Conservation (phyloP, 2,329 filamentous ascomycete species). For the Exophiala mesophila region DNA sequence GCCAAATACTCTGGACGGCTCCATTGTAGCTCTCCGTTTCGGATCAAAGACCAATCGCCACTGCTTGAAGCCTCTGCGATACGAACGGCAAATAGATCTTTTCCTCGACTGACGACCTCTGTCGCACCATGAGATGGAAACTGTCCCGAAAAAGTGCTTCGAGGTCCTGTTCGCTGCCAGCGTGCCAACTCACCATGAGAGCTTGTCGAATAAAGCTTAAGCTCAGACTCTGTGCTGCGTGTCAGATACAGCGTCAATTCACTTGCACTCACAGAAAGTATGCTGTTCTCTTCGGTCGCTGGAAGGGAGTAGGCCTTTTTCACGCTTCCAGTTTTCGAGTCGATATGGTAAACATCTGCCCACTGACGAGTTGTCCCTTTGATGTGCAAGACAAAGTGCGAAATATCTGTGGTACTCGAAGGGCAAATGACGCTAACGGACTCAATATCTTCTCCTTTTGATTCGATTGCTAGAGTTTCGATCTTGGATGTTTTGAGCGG, state of each 20-base stretch:
- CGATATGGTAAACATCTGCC: conserved; percentile 80
- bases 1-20: conserved; percentile 74
- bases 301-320: conserved; percentile 78
- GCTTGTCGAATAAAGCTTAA: conserved; percentile 67
- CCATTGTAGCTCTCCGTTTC: conserved; percentile 79
- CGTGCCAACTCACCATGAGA: conserved; percentile 71
- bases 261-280: conserved; percentile 72
- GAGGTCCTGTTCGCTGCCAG: conserved; percentile 56
- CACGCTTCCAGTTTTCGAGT: conserved; percentile 63
- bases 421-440: conserved; percentile 66
- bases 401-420: conserved; percentile 62
- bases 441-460: conserved; percentile 45
- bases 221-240: conserved; percentile 69
- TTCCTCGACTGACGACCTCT: conserved; percentile 71
- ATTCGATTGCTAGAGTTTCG: conserved; percentile 35
- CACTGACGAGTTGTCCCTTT: conserved; percentile 66
- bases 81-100: conserved; percentile 68
- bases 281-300: conserved; percentile 62
- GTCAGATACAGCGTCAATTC: conserved; percentile 86
- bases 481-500: conserved; percentile 41
- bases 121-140: conserved; percentile 55
- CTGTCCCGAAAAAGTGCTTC: conserved; percentile 36
- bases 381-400: conserved; percentile 83
- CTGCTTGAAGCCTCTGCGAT: conserved; percentile 62
- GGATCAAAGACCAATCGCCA: conserved; percentile 75